Percentiles rank a stretch among this genome's conserved stretches.
These are phyloP conservation scores for Calvatia gigantea DNA, from an alignment of 768 basidiomycete species.

Conservation along the genomic window DNA sequence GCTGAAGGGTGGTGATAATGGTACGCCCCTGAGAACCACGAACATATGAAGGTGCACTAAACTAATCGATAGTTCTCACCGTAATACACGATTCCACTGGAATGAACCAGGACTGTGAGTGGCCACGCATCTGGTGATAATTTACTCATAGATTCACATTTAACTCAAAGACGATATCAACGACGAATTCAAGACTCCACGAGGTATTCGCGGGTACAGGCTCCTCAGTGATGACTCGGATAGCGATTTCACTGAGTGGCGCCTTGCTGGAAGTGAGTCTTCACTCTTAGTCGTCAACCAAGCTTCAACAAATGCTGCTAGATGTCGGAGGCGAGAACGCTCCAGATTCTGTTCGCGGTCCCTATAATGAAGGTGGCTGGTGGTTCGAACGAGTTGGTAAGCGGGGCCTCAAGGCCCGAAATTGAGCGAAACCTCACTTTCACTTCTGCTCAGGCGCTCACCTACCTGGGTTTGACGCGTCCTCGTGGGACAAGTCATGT, in stretches of 20 bases:
- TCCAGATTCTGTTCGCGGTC: constrained; percentile 55
- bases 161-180: constrained; percentile 26
- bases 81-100: constrained; percentile 34
- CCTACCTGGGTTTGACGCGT: constrained; percentile 55
- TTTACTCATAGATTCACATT: neutral
- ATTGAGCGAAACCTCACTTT: neutral
- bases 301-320: neutral
- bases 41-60: too few relatives aligned
- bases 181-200: constrained; percentile 50
- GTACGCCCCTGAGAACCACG: constrained; percentile 18
- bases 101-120: constrained; percentile 33
- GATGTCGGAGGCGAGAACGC: constrained; percentile 38
- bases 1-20: constrained; percentile 25
- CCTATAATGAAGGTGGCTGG: constrained; percentile 58
- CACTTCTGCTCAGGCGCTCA: constrained; percentile 45
- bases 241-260: constrained; percentile 31
- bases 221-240: constrained; percentile 33
- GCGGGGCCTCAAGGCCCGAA: constrained; percentile 1
- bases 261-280: constrained; percentile 35
- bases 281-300: too few relatives aligned
- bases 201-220: constrained; percentile 64
- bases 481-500: constrained; percentile 46
- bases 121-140: neutral
- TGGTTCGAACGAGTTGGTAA: constrained; percentile 49
- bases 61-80: constrained; percentile 32